Evolutionary conservation across 176 grass and related monocot species (phyloP).

Genomic region (Typha latifolia): DNA sequence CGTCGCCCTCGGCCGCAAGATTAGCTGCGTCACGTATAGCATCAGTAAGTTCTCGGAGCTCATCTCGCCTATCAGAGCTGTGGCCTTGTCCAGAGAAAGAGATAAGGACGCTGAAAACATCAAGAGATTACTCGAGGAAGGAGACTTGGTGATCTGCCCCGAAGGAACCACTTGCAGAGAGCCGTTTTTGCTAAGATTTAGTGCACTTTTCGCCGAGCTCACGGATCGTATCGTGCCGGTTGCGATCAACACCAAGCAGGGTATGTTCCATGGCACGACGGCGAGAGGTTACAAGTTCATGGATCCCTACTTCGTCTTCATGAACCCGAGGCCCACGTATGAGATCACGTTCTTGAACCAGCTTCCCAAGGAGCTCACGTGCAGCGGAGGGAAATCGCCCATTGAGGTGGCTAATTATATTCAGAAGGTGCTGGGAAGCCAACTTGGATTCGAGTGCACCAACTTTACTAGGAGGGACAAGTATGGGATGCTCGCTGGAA

Average conservation of each 20-base stretch:
- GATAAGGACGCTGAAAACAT: constrained; percentile 84
- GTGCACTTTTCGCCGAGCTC: constrained; percentile 95
- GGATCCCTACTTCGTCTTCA: constrained; percentile 96
- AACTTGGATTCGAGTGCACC: constrained; percentile 90
- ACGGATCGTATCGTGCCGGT: constrained; percentile 95
- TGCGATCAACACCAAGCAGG: constrained; percentile 68
- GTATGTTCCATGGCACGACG: constrained; percentile 85
- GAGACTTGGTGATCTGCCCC: constrained; percentile 92
- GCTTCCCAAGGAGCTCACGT: constrained; percentile 70
- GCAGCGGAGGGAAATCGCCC: constrained; percentile 62
- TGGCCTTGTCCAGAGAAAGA: constrained; percentile 66
- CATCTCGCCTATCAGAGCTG: constrained; percentile 90
- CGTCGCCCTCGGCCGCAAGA: constrained; percentile 80
- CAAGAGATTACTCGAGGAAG: constrained; percentile 66
- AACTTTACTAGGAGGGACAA: constrained; percentile 89
- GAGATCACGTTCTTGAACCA: constrained; percentile 91
- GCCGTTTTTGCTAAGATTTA: constrained; percentile 85
- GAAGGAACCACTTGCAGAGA: constrained; percentile 97
- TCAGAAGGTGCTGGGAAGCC: constrained; percentile 63
- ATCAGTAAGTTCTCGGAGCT: constrained; percentile 96
- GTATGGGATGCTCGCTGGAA: constrained; percentile 81
- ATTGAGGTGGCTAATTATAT: constrained; percentile 96
- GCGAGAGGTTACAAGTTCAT: constrained; percentile 80
- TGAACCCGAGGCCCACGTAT: constrained; percentile 86
- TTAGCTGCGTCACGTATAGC: constrained; percentile 96